Percentiles rank a stretch among this genome's conserved stretches.
Conservation (phyloP, 306 rosid genomes). For the Leucaena leucocephala region DNA sequence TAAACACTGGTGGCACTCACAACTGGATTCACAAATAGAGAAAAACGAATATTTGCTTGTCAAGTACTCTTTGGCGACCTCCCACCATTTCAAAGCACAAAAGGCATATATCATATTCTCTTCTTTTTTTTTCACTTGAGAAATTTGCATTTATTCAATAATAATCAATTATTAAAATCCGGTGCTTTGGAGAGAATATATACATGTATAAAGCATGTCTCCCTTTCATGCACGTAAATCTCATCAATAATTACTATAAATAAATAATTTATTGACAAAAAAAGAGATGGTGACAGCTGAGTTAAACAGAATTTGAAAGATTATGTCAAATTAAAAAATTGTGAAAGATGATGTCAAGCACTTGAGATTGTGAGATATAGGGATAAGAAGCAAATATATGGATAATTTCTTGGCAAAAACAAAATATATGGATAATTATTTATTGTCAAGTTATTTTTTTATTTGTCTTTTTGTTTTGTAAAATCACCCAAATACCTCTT, state of each 20-base stretch:
- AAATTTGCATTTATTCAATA: not conserved
- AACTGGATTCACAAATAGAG: conserved; percentile 41
- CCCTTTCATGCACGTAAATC: not conserved
- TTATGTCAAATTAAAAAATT: not conserved
- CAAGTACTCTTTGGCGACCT: not conserved
- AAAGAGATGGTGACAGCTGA: not conserved
- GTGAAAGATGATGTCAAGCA: not conserved
- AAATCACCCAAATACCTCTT: not conserved
- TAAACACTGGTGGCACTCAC: conserved; percentile 33
- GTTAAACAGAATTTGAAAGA: not conserved
- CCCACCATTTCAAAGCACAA: not conserved
- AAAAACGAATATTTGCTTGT: conserved; percentile 25
- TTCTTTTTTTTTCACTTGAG: not conserved
- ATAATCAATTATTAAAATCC: not conserved
- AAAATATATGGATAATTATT: no score
- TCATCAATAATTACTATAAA: not conserved
- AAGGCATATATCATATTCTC: conserved; percentile 12
- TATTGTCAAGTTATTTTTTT: not conserved
- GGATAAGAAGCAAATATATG: no score
- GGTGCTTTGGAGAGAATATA: not conserved
- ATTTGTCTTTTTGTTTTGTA: not conserved
- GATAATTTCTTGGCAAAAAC: no score
- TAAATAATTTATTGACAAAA: not conserved
- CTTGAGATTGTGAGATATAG: no score
- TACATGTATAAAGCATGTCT: no score